phyloP scores from a whole-genome alignment of 2,329 filamentous ascomycete genomes.

The Elsinoe batatas region DNA sequence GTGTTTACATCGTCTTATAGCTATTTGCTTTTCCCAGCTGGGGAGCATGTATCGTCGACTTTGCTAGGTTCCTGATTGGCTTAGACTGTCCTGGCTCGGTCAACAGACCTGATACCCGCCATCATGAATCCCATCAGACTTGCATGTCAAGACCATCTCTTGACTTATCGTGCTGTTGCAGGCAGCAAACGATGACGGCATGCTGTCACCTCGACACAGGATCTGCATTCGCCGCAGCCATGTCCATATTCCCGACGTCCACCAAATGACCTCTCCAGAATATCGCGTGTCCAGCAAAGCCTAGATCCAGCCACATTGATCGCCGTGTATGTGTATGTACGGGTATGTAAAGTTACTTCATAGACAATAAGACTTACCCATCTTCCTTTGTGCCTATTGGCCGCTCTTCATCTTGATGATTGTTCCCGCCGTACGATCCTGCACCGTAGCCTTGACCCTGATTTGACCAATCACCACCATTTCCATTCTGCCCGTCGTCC shows the following conservation, averaged over 20 bases:
- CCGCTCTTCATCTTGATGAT: slow-evolving; percentile 33
- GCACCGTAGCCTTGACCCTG: slow-evolving; percentile 1
- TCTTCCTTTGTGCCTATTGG: slow-evolving; percentile 75
- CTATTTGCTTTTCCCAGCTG: slow-evolving; percentile 12
- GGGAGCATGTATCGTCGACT: background rate
- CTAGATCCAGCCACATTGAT: background rate
- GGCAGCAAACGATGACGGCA: background rate
- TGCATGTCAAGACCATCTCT: background rate
- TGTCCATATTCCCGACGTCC: background rate
- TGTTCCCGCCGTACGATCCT: slow-evolving; percentile 23
- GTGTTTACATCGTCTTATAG: slow-evolving; percentile 11
- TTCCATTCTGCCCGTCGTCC: slow-evolving; percentile 5
- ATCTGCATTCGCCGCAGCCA: no score
- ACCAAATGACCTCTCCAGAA: background rate
- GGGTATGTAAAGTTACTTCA: slow-evolving; percentile 18
- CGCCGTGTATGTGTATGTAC: background rate
- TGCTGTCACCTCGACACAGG: no score
- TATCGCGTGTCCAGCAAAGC: background rate
- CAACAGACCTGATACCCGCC: background rate
- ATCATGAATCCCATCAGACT: background rate
- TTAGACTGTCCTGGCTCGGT: background rate
- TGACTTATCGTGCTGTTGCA: background rate
- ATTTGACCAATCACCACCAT: background rate
- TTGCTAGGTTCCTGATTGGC: background rate
- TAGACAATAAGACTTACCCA: slow-evolving; percentile 55